Base-by-base conservation (phyloP, 768 basidiomycete genomes). In the Rhizopogon roseolus region DNA sequence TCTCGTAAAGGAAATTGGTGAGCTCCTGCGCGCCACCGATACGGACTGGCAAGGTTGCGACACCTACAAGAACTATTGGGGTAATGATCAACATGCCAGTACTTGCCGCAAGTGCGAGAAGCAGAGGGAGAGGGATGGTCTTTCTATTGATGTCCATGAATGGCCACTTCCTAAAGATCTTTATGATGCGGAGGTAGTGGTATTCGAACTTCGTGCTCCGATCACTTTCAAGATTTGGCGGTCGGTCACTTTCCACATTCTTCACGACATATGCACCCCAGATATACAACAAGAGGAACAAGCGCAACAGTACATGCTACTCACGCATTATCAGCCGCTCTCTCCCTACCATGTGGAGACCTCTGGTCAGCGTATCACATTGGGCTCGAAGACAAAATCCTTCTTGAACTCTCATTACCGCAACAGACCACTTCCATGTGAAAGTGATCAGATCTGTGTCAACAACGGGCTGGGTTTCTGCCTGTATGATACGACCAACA, bases 151-250 rank as follows among this genome's bases (percentile, higher is more conserved):
- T 0, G 56, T 75, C 6, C 66, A 74, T 22, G 79, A 80, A 54
- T 76, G 76, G 77, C 79, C 78, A 0, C 58, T 81, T 11, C 76
- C 80, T 0, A 29, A 58, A 0, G 37, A 68, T 7, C n/a, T 16
- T 1, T 5, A 56, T 6, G 29, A 40, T 9, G 63, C 64, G 0
- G 60, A 68, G 37, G 55, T 59, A 0, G 62, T 71, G 14, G 62
- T 80, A 1, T 81, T 81, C 40, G 78, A 81, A 54, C 58, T 78
- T 0, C 27, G 53, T 5, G 68, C 68, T 38, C 80, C 79, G 1
- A 0, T 49, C 0, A 41, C 60, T 0, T 76, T 79, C 53, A 56
- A 61, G 17, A 58, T 71, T 36, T 81, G 79, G 79, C 68, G 77
- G 43, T 61, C 61, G 1, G 57, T 61, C 27, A 76, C 74, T 1